Conservation (phyloP, 1,284 basidiomycete genomes). For the Ganoderma sinense region DNA sequence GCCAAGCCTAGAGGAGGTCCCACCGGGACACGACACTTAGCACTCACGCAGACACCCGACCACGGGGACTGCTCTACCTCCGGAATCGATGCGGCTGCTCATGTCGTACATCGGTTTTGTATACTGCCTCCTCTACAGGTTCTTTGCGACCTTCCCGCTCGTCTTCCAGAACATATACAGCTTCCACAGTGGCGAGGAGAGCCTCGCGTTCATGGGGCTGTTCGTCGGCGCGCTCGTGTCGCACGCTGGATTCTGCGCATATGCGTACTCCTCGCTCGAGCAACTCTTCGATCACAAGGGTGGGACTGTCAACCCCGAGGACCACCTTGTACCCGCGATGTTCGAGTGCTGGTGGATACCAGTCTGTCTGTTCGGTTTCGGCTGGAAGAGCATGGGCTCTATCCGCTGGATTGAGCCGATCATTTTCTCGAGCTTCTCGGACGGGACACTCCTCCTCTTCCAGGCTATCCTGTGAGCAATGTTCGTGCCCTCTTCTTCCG, state of each 20-base stretch:
- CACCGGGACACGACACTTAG: too few relatives aligned
- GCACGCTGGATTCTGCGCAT: slow-evolving; percentile 28
- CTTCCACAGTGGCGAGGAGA: slow-evolving; percentile 45
- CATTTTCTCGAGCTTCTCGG: slow-evolving; percentile 34
- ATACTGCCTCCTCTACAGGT: slow-evolving; percentile 46
- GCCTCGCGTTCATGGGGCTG: slow-evolving; percentile 58
- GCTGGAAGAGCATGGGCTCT: slow-evolving; percentile 45
- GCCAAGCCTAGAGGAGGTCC: too few relatives aligned
- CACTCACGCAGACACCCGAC: too few relatives aligned
- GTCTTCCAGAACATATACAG: slow-evolving; percentile 44
- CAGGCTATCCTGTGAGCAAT: slow-evolving; percentile 31
- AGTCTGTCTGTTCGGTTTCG: slow-evolving; percentile 51
- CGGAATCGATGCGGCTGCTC: too few relatives aligned
- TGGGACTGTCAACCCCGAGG: slow-evolving; percentile 45
- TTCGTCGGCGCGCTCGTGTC: slow-evolving; percentile 42
- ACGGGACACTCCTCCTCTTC: slow-evolving; percentile 43
- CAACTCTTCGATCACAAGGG: slow-evolving; percentile 24
- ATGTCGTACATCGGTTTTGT: slow-evolving; percentile 55
- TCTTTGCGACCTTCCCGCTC: slow-evolving; percentile 43
- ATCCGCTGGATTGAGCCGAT: slow-evolving; percentile 43
- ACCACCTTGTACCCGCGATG: slow-evolving; percentile 50
- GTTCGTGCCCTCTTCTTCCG: background rate
- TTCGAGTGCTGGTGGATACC: slow-evolving; percentile 47
- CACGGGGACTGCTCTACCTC: too few relatives aligned
- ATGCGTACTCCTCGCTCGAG: slow-evolving; percentile 25